phyloP scores from a whole-genome alignment of 305 asterid genomes.

The Fraxinus angustifolia region DNA sequence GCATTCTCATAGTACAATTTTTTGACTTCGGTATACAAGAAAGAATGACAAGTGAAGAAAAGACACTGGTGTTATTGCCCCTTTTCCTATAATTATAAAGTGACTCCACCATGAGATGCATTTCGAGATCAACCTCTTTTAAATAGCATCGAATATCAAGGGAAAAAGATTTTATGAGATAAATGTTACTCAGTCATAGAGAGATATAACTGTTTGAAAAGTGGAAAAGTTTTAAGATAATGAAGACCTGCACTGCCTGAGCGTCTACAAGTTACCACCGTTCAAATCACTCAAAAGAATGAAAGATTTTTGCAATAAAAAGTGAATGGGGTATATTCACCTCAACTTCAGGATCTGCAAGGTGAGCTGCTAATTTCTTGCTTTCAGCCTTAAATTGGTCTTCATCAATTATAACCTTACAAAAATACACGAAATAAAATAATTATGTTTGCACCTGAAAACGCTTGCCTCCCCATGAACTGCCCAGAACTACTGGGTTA shows the following conservation, averaged over 20 bases:
- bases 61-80: constrained; percentile 5
- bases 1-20: not conserved
- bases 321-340: constrained; percentile 35
- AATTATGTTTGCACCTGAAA: constrained; percentile 20
- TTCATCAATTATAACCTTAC: constrained; percentile 80
- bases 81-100: not conserved
- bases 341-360: constrained; percentile 99
- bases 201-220: not conserved
- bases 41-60: constrained; percentile 1
- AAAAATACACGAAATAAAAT: constrained; percentile 20
- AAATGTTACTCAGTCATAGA: constrained; percentile 8
- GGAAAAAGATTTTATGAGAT: not conserved
- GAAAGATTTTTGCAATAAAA: constrained; percentile 8
- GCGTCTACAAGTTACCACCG: constrained; percentile 8
- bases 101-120: constrained; percentile 15
- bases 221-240: constrained; percentile 8
- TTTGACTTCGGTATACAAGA: not conserved
- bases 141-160: not conserved
- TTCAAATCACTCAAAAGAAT: constrained; percentile 16
- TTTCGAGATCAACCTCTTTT: not conserved
- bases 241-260: not conserved
- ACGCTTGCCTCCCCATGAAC: constrained; percentile 1
- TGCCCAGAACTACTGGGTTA: constrained; percentile 22
- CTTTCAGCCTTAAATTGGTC: constrained; percentile 83
- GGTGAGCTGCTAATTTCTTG: constrained; percentile 86